These are phyloP conservation scores for Odontarrhena argentea DNA, from an alignment of 345 rosid species.

Conservation along the genomic window DNA sequence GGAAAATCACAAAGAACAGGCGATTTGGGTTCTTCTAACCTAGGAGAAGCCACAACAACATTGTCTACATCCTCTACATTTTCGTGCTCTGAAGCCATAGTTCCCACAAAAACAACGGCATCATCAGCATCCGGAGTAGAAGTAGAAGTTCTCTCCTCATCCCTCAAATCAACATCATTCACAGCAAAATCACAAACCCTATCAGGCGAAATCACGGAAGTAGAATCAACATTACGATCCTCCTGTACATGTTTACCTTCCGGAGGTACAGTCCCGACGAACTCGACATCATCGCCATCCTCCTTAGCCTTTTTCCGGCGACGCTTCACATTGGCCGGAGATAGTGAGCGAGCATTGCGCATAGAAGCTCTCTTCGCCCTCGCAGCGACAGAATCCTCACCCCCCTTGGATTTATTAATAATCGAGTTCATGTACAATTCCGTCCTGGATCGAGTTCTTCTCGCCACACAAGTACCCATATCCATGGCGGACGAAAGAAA, in stretches of 20 bases:
- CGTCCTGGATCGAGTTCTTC: conserved; percentile 42
- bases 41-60: conserved; percentile 19
- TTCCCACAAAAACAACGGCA: background rate
- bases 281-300: conserved; percentile 4
- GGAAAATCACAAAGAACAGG: conserved; percentile 11
- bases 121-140: background rate
- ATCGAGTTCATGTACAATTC: conserved; percentile 25
- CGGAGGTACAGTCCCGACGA: background rate
- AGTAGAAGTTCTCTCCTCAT: conserved; percentile 3
- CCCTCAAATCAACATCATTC: background rate
- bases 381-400: background rate
- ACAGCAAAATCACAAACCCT: conserved; percentile 5
- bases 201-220: background rate
- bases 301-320: conserved; percentile 11
- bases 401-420: conserved; percentile 16
- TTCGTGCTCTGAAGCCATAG: background rate
- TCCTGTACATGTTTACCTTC: conserved; percentile 13
- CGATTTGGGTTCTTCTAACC: conserved; percentile 16
- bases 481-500: conserved; percentile 32
- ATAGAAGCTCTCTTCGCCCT: conserved; percentile 5
- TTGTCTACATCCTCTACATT: conserved; percentile 9
- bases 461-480: conserved; percentile 34
- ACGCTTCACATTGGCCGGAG: conserved; percentile 16
- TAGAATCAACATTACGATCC: background rate
- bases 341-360: background rate